Evolutionary conservation across 2,329 filamentous ascomycete genomes (phyloP).

Genomic region (Penicillium oxalicum): DNA sequence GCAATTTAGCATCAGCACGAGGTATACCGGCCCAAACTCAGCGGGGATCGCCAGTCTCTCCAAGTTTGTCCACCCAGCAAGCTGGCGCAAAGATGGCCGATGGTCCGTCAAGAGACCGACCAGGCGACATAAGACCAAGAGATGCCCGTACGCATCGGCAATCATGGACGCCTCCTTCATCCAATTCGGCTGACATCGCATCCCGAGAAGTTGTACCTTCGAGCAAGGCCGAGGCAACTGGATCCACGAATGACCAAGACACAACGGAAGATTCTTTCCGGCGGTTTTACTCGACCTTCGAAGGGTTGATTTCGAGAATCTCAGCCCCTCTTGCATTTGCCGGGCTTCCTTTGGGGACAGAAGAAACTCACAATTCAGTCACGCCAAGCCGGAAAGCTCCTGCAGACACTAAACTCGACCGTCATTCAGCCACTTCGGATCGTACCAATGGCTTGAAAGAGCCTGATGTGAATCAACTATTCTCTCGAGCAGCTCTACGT

Average conservation of each 20-base stretch:
- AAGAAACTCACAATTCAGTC: slow-evolving; percentile 30
- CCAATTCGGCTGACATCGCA: slow-evolving; percentile 30
- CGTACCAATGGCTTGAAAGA: slow-evolving; percentile 44
- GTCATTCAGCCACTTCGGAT: slow-evolving; percentile 36
- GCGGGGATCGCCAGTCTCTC: slow-evolving; percentile 62
- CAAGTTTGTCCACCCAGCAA: slow-evolving; percentile 68
- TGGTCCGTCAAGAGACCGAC: slow-evolving; percentile 40
- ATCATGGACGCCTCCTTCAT: slow-evolving; percentile 30
- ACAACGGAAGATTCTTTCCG: slow-evolving; percentile 71
- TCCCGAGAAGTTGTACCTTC: slow-evolving; percentile 29
- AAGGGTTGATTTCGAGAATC: slow-evolving; percentile 77
- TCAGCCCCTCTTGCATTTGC: slow-evolving; percentile 90
- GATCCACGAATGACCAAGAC: slow-evolving; percentile 15
- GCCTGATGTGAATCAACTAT: slow-evolving; percentile 75
- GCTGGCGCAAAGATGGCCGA: slow-evolving; percentile 63
- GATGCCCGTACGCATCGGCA: slow-evolving; percentile 25
- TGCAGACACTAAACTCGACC: slow-evolving; percentile 34
- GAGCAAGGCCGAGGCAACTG: slow-evolving; percentile 24
- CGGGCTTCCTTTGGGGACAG: slow-evolving; percentile 67
- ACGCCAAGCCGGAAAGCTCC: slow-evolving; percentile 27
- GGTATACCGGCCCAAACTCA: slow-evolving; percentile 58
- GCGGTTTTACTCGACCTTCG: slow-evolving; percentile 87
- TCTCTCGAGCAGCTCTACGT: slow-evolving; percentile 76
- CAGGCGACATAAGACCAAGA: slow-evolving; percentile 26
- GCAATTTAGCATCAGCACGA: slow-evolving; percentile 76